phyloP scores from a whole-genome alignment of 2,329 filamentous ascomycete species.

The Trichoderma citrinoviride region DNA sequence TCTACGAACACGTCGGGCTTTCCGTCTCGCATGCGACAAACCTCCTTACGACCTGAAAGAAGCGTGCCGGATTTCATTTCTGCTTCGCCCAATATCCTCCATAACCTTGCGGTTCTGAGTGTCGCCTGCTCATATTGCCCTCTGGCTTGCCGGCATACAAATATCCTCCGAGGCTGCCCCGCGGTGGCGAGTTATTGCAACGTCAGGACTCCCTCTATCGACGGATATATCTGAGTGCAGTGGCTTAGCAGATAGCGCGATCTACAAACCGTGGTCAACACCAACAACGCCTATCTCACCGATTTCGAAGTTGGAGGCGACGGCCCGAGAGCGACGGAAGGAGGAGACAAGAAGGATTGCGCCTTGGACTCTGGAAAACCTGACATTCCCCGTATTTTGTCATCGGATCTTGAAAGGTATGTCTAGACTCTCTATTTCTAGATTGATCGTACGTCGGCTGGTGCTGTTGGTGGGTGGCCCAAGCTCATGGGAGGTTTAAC shows the following conservation, averaged over 20 bases:
- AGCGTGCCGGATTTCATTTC: slow-evolving; percentile 14
- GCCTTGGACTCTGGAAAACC: no score
- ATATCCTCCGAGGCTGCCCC: slow-evolving; percentile 13
- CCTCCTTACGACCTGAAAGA: slow-evolving; percentile 8
- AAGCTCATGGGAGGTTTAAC: slow-evolving; percentile 11
- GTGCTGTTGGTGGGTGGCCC: slow-evolving; percentile 15
- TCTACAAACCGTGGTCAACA: background rate
- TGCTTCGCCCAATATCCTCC: background rate
- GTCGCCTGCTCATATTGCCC: background rate
- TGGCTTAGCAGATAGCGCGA: no score
- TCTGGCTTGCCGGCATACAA: slow-evolving; percentile 4
- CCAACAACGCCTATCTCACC: background rate
- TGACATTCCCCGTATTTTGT: background rate
- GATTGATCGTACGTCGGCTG: background rate
- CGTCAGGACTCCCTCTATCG: background rate
- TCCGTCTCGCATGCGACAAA: slow-evolving; percentile 4
- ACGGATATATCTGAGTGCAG: background rate
- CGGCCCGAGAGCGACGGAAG: background rate
- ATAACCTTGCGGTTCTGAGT: background rate
- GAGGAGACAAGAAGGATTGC: background rate
- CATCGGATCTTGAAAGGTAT: background rate
- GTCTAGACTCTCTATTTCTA: background rate
- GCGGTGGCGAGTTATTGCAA: slow-evolving; percentile 3
- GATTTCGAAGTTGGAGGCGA: slow-evolving; percentile 7
- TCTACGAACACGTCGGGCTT: slow-evolving; percentile 3